Evolutionary conservation across 225 moss, liverwort and hornwort species (phyloP).

Genomic region (Polytrichum formosum): DNA sequence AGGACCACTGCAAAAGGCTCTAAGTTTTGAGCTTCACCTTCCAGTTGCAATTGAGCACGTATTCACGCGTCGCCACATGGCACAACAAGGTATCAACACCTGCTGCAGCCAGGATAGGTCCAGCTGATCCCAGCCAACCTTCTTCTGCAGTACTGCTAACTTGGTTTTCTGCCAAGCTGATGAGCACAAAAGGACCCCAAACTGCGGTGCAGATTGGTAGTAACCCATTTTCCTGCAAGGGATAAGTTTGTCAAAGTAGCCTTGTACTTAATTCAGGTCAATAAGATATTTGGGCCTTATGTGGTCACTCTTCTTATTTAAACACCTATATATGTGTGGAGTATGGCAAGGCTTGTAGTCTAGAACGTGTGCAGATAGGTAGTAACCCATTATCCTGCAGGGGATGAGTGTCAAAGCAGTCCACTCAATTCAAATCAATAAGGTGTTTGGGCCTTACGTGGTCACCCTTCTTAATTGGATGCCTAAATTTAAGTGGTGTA

Average conservation of each 20-base stretch:
- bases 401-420: too few species aligned
- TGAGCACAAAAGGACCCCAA: constrained; percentile 93
- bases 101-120: constrained; percentile 42
- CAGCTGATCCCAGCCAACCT: constrained; percentile 84
- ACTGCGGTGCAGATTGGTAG: constrained; percentile 56
- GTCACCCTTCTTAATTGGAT: too few species aligned
- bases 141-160: constrained; percentile 32
- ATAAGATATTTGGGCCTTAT: too few species aligned
- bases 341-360: too few species aligned
- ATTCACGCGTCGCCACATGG: constrained; percentile 70
- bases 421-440: too few species aligned
- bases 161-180: constrained; percentile 42
- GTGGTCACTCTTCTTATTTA: too few species aligned
- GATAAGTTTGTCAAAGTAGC: neutral
- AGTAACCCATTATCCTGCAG: constrained; percentile 10
- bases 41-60: constrained; percentile 88
- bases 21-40: constrained; percentile 42
- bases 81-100: constrained; percentile 56
- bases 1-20: too few species aligned
- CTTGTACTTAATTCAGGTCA: too few species aligned
- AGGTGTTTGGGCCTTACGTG: too few species aligned
- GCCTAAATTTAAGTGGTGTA: too few species aligned
- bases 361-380: constrained; percentile 36
- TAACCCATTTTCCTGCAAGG: constrained; percentile 69
- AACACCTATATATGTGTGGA: too few species aligned